These are phyloP conservation scores for Auricularia auricula-judae DNA, from an alignment of 768 basidiomycete genomes.

Conservation along the genomic window DNA sequence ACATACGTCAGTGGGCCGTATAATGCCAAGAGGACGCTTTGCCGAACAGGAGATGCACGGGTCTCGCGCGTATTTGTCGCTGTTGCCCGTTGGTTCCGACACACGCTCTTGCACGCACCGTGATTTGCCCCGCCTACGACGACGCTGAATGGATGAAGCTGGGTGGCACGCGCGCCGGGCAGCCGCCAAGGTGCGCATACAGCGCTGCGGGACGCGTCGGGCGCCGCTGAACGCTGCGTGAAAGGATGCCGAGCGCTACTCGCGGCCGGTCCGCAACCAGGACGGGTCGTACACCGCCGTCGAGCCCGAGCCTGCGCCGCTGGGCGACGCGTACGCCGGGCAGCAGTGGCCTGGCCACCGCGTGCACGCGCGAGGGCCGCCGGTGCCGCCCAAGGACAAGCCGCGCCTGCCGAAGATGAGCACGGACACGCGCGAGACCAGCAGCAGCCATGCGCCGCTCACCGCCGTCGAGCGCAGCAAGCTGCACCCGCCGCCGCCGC, in stretches of 20 bases:
- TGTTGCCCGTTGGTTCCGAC: not conserved
- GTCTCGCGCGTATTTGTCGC: too few species aligned
- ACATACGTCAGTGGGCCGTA: not conserved
- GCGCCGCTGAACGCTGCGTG: not conserved
- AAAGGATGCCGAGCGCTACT: not conserved
- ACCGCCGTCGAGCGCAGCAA: conserved; percentile 54
- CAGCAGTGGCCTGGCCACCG: not conserved
- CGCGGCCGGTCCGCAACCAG: not conserved
- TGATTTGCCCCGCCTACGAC: not conserved
- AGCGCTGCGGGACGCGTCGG: not conserved
- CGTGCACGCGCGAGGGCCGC: not conserved
- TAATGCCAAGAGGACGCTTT: not conserved
- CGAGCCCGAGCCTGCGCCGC: not conserved
- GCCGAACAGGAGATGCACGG: too few species aligned
- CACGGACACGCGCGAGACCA: not conserved
- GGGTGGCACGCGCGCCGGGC: not conserved
- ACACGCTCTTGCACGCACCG: not conserved
- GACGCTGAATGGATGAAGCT: not conserved
- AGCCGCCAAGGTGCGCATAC: not conserved
- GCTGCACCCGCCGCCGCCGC: conserved; percentile 38
- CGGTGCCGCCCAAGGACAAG: not conserved
- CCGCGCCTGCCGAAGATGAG: not conserved
- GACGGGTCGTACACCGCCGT: not conserved
- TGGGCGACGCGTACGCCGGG: not conserved
- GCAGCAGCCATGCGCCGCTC: conserved; percentile 24